These are phyloP conservation scores for Dioszegia hungarica DNA, from an alignment of 768 basidiomycete genomes.

Conservation along the genomic window DNA sequence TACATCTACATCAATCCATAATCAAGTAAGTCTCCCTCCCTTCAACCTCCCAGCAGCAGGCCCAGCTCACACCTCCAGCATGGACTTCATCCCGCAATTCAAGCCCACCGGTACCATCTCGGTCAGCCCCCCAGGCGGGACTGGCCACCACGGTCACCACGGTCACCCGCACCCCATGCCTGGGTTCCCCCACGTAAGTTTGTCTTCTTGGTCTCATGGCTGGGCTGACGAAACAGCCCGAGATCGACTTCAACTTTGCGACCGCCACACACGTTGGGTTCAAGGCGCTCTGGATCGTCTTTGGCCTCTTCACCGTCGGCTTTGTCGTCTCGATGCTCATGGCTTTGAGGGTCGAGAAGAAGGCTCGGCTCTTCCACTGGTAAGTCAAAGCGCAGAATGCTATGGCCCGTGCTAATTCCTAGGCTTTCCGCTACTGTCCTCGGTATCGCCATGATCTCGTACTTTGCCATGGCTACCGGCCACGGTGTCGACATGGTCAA, in stretches of 20 bases:
- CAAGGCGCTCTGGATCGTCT: slow-evolving; percentile 40
- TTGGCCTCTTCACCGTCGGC: slow-evolving; percentile 32
- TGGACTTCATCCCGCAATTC: slow-evolving; percentile 37
- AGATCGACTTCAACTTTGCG: slow-evolving; percentile 12
- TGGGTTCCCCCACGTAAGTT: background rate
- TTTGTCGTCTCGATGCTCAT: slow-evolving; percentile 31
- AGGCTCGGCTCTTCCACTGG: slow-evolving; percentile 45
- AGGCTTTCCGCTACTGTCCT: slow-evolving; percentile 42
- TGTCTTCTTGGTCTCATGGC: background rate
- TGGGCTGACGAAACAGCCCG: slow-evolving; percentile 17
- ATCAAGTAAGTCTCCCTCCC: background rate
- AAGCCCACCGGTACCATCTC: slow-evolving; percentile 36
- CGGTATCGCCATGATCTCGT: slow-evolving; percentile 44
- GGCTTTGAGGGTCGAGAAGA: slow-evolving; percentile 39
- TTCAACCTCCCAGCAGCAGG: background rate
- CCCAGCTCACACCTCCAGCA: slow-evolving; percentile 1
- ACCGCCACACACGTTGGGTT: slow-evolving; percentile 32
- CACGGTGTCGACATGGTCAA: slow-evolving; percentile 36
- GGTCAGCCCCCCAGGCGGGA: slow-evolving; percentile 39
- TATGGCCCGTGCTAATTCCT: background rate
- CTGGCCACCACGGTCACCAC: slow-evolving; percentile 15
- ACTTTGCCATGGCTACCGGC: slow-evolving; percentile 45
- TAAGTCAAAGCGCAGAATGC: slow-evolving; percentile 2
- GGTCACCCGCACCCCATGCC: slow-evolving; percentile 8
- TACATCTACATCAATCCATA: background rate